These are phyloP conservation scores for Hydnum rufescens DNA, from an alignment of 768 basidiomycete species.

Conservation along the genomic window DNA sequence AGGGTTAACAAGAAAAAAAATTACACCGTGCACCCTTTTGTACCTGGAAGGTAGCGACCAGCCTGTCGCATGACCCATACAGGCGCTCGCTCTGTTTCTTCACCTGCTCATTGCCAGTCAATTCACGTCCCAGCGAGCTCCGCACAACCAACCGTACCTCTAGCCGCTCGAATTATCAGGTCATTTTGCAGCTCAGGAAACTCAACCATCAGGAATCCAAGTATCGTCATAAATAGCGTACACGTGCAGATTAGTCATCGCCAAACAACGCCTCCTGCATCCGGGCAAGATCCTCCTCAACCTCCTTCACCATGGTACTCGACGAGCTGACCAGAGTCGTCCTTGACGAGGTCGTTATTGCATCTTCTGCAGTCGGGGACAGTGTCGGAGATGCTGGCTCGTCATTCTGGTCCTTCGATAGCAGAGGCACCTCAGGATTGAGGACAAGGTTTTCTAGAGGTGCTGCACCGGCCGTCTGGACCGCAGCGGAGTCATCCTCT, in stretches of 20 bases:
- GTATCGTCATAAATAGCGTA: background rate
- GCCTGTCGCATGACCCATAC: constrained; percentile 99
- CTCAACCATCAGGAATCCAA: background rate
- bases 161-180: constrained; percentile 69
- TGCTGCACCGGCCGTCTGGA: background rate
- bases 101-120: constrained; percentile 27
- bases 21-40: constrained; percentile 12
- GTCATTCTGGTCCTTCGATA: no score
- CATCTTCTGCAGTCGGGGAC: background rate
- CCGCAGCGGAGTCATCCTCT: constrained; percentile 1
- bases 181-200: constrained; percentile 70
- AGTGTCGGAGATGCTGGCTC: background rate
- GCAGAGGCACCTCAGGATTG: no score
- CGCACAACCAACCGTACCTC: constrained; percentile 28
- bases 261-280: background rate
- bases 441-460: background rate
- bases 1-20: background rate
- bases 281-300: background rate
- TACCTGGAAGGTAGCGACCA: constrained; percentile 85
- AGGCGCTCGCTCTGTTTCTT: constrained; percentile 79
- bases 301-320: background rate
- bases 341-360: background rate
- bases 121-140: background rate
- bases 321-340: background rate
- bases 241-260: background rate